Percentiles rank a stretch among this genome's conserved stretches.
Evolutionary conservation across 192 early-diverging fungal genomes (phyloP).

Genomic region (Linnemannia elongata): DNA sequence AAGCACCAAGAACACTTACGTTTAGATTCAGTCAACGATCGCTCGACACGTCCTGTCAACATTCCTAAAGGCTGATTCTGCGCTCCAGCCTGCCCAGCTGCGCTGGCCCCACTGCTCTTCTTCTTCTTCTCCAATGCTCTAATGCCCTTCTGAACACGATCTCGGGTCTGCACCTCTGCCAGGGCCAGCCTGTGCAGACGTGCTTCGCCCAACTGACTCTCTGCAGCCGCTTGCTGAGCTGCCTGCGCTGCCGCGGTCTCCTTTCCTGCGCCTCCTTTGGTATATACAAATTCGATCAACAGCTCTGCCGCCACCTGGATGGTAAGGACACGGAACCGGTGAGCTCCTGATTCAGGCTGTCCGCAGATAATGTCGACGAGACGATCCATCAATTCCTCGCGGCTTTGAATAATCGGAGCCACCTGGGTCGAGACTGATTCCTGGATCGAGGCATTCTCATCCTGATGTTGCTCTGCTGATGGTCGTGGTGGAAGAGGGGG

Average conservation of each 20-base stretch:
- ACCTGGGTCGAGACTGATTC: conserved; percentile 14
- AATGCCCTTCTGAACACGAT: conserved; percentile 37
- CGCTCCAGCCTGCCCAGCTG: background rate
- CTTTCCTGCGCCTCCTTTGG: conserved; percentile 34
- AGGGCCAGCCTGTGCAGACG: conserved; percentile 34
- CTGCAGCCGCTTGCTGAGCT: conserved; percentile 22
- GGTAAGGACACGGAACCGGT: conserved; percentile 38
- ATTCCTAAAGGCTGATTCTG: conserved; percentile 19
- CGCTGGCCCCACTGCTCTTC: background rate
- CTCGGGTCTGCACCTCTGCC: conserved; percentile 31
- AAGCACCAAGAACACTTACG: conserved; percentile 25
- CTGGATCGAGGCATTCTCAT: conserved; percentile 21
- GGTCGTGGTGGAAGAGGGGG: conserved; percentile 41
- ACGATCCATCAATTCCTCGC: conserved; percentile 36
- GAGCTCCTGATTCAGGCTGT: conserved; percentile 39
- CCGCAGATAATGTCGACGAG: conserved; percentile 44
- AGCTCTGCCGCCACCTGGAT: conserved; percentile 58
- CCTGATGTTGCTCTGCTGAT: background rate
- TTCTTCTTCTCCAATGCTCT: conserved; percentile 31
- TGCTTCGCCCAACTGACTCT: conserved; percentile 33
- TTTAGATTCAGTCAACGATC: conserved; percentile 48
- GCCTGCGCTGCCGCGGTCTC: conserved; percentile 14
- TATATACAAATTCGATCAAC: conserved; percentile 56
- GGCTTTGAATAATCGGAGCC: conserved; percentile 23
- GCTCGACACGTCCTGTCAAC: conserved; percentile 36